Base-by-base conservation (phyloP, 495 filamentous ascomycete species). In the Paragyromitra xinjiangensis region DNA sequence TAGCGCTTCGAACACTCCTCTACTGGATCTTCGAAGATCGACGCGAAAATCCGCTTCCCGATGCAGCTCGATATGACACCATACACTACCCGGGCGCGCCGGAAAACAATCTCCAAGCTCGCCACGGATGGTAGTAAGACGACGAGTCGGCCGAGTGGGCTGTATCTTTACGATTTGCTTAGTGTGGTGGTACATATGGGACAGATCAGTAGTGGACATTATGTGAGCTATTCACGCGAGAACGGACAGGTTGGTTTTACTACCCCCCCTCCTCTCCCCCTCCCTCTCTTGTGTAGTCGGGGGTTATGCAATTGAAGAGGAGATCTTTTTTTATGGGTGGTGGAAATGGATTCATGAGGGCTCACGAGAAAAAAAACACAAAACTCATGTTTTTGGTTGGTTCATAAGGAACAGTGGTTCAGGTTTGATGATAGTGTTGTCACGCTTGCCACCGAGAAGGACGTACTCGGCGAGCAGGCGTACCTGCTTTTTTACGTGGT, bases 351-450 rank as follows among this genome's bases (percentile, higher is more conserved):
- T 56, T 9, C 11, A 26, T 42, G 58, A 39, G 42, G 59, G 70
- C 75, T 78, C 64, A 77, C 63, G 42, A 42, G 75, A 73, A 61
- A 39, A 71, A 70, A 26, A 64, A 51, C 16, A 51, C 16, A 56
- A 56, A 56, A 56, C 67, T 76, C 22, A 68, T 56, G 59, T 53
- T 37, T 76, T 39, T 67, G 61, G 56, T 24, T 8, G 26, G 53
- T 71, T 69, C 45, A 51, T 69, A 42, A 55, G 64, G 16, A 44
- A 42, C 55, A 78, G 22, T 98, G 94, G 94, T 94, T 94, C 82
- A 87, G 89, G 39, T 97, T 97, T 85, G 94, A 98, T 78, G 94
- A 98, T 83, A 93, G 93, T 81, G 92, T 92, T 81, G 94, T 98
- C 56, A 93, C 93, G 61, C 78, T 92, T 63, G 93, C 92, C 24